Base-by-base conservation (phyloP, 2,329 filamentous ascomycete genomes). In the Ophiobolus disseminans region DNA sequence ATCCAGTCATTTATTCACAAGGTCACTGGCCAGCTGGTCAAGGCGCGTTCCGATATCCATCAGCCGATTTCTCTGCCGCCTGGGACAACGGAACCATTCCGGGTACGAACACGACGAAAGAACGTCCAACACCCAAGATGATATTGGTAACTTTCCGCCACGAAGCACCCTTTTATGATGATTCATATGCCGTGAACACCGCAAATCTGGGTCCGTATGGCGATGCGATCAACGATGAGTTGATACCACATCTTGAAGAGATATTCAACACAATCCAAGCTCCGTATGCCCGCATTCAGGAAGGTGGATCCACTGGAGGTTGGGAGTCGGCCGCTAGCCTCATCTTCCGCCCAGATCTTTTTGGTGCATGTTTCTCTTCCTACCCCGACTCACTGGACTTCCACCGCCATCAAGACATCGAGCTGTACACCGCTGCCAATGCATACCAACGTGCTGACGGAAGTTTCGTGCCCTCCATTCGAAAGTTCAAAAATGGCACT, bases 161-260 rank as follows among this genome's bases (percentile, higher is more conserved):
- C 36, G 72, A 75, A 52, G 53, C 63, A 0, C 65, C 72, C 0
- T 74, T 64, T 42, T 75, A 74, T 50, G 72, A 75, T 41, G 71
- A 75, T 40, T 74, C 70, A 0, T 74, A 74, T 44, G 71, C 65
- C 0, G 72, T 74, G 32, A 75, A 75, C 42, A 72, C 69, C 0
- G 70, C 72, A 2, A 75, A 75, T 37, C 55, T 75, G 5, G 73
- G 73, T 3, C 73, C 73, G 3, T 75, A 69, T 30, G 73, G 73
- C 8, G 72, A 73, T 19, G 72, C 72, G 1, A 65, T 75, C 55
- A 75, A 75, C 50, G 70, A 75, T n/a, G 73, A 75, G 40, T 59
- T 75, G 2, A 64, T 75, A 5, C 70, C 73, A 0, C 44, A 63
- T 22, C 51, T 75, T 19, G 72, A 75, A 25, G 40, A 51, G 8